Base-by-base conservation (phyloP, 192 early-diverging fungal species). In the Lobosporangium transversale region DNA sequence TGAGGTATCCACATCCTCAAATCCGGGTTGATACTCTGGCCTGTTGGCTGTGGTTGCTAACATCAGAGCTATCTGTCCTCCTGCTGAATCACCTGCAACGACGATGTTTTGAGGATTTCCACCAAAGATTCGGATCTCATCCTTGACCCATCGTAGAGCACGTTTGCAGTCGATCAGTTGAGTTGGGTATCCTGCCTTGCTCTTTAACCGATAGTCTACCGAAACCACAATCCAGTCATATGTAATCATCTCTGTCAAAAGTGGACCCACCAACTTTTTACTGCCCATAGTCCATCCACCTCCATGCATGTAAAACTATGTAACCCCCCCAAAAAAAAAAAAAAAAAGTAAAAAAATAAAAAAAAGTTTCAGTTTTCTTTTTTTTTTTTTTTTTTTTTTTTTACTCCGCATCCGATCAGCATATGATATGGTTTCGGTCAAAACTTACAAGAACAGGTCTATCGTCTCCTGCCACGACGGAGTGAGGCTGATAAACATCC, bases 111-210 rank as follows among this genome's bases (percentile, higher is more conserved):
- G 53, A 4, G 89, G 84, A 63, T 93, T 83, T 3, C 91, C 91
- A 45, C 89, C 89, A 70, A 88, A 91, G 14, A 63, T 62, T 44
- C 65, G 65, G 49, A 89, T 84, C 56, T 86, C 85, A 37, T 81
- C 58, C 48, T 84, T 88, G 23, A 88, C 81, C 91, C 91, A 93
- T 24, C 88, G 81, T 29, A 93, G 61, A 33, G 87, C 89, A 11
- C 89, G 83, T 66, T 93, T 91, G 62, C 87, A 83, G 59, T 93
- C 89, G 17, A 85, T 74, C 17, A 93, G 42, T 56, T 90, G 90
- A 24, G 82, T 81, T 2, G 85, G 80, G 50, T 88, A 86, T 27
- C 81, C 71, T 48, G 67, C 58, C 33, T 78, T 71, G 15, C 87
- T 66, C 0, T 64, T 74, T 3, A 88, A 70, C 20, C 89, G 76